Conservation (phyloP, 805 yeast genomes). For the Starmerella stellata region DNA sequence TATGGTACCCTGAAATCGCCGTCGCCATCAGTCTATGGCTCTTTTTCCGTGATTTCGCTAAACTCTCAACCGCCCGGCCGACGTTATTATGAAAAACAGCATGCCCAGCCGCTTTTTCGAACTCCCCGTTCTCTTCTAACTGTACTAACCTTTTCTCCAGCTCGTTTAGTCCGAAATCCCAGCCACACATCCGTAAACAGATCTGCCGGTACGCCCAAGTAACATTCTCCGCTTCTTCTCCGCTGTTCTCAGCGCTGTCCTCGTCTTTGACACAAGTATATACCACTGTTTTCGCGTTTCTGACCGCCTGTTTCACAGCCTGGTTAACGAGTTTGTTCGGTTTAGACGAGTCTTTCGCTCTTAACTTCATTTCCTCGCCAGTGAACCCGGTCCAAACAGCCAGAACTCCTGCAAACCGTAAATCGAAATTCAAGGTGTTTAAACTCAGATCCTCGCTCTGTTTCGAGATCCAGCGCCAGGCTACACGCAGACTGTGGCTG, state of each 20-base stretch:
- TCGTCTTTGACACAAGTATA: slow-evolving; percentile 26
- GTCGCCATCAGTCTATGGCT: slow-evolving; percentile 66
- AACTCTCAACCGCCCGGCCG: slow-evolving; percentile 56
- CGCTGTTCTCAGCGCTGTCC: too few relatives aligned
- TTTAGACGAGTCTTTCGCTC: slow-evolving; percentile 16
- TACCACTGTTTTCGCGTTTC: slow-evolving; percentile 25
- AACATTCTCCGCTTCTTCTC: too few relatives aligned
- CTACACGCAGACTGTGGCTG: slow-evolving; percentile 35
- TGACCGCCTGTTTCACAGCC: slow-evolving; percentile 37
- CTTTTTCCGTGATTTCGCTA: slow-evolving; percentile 56
- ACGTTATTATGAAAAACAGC: slow-evolving; percentile 89
- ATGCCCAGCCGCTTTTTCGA: slow-evolving; percentile 93
- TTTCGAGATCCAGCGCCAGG: slow-evolving; percentile 82
- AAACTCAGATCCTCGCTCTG: slow-evolving; percentile 50
- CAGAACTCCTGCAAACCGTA: slow-evolving; percentile 72
- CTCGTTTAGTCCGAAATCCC: slow-evolving; percentile 65
- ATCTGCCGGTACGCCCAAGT: slow-evolving; percentile 51
- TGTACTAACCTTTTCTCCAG: slow-evolving; percentile 47
- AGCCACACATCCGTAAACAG: slow-evolving; percentile 72
- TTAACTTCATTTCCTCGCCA: slow-evolving; percentile 22
- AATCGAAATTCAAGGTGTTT: slow-evolving; percentile 44
- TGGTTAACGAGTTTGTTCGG: slow-evolving; percentile 29
- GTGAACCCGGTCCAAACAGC: slow-evolving; percentile 61
- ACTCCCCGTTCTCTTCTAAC: slow-evolving; percentile 39
- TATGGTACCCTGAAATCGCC: slow-evolving; percentile 78